These are phyloP conservation scores for Fraxinus quadrangulata DNA, from an alignment of 257 asterid genomes.

Conservation along the genomic window DNA sequence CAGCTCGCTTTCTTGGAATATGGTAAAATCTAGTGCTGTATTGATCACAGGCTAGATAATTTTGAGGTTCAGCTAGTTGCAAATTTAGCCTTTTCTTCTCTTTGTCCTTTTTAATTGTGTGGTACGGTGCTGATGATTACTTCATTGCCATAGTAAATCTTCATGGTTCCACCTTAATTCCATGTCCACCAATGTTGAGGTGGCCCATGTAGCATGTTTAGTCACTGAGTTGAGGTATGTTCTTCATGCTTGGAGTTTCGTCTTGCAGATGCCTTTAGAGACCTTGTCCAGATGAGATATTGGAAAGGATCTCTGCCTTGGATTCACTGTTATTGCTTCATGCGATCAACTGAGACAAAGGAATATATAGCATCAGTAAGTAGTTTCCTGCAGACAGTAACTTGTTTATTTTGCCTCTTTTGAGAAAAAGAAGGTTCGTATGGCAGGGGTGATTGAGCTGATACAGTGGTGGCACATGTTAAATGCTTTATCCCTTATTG, in stretches of 20 bases:
- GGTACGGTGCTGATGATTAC: background rate
- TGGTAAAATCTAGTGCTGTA: background rate
- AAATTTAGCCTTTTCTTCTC: background rate
- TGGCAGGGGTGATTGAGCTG: background rate
- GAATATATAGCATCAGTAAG: constrained; percentile 63
- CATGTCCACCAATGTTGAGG: background rate
- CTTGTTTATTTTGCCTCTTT: constrained; percentile 14
- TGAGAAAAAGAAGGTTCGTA: background rate
- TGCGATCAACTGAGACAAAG: constrained; percentile 66
- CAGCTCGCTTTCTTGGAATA: background rate
- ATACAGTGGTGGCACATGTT: background rate
- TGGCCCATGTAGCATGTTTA: background rate
- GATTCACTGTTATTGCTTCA: constrained; percentile 97
- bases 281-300: constrained; percentile 54
- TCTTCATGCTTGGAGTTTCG: constrained; percentile 15
- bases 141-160: background rate
- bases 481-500: background rate
- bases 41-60: background rate
- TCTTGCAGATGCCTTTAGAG: constrained; percentile 68
- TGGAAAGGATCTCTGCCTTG: constrained; percentile 87
- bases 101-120: background rate
- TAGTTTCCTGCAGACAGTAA: constrained; percentile 19
- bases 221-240: background rate
- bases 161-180: background rate
- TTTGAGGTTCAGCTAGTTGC: background rate